These are phyloP conservation scores for Vaccinium darrowii DNA, from an alignment of 148 eudicot genomes.

Conservation along the genomic window DNA sequence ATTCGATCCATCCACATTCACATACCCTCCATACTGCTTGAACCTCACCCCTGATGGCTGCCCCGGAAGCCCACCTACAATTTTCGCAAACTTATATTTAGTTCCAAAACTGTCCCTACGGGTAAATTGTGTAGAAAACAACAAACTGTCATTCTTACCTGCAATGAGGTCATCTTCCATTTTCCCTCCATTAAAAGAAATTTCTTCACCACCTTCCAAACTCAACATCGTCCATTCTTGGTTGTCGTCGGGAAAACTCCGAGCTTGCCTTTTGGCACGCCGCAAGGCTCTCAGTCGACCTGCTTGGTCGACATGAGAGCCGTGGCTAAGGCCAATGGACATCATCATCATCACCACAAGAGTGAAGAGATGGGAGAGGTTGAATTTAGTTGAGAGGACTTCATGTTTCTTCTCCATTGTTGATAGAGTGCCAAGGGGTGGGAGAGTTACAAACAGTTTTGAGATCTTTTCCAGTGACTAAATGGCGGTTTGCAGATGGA, in stretches of 20 bases:
- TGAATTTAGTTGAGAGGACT: background rate
- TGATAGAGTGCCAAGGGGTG: background rate
- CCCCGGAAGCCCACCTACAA: constrained; percentile 34
- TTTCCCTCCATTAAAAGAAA: constrained; percentile 15
- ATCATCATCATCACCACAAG: background rate
- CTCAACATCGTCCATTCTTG: constrained; percentile 3
- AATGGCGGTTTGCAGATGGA: background rate
- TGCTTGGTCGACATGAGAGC: constrained; percentile 19
- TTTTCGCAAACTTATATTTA: background rate
- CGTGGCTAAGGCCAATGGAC: constrained; percentile 8
- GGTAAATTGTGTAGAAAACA: background rate
- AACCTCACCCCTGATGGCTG: constrained; percentile 37
- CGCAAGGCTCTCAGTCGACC: constrained; percentile 20
- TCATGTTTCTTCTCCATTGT: constrained; percentile 24
- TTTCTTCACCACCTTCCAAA: background rate
- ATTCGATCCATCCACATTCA: constrained; percentile 34
- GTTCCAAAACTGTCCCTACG: background rate
- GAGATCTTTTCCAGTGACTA: background rate
- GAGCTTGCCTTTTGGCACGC: constrained; percentile 13
- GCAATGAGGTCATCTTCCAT: constrained; percentile 34
- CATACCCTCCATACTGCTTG: constrained; percentile 49
- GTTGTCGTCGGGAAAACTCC: background rate
- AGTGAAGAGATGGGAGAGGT: constrained; percentile 8
- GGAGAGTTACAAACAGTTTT: background rate
- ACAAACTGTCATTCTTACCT: constrained; percentile 7